A percentile compares a stretch with the other conserved stretches of the same genome.
These are phyloP conservation scores for Platanus orientalis DNA, from an alignment of 164 flowering plant species.

Conservation along the genomic window DNA sequence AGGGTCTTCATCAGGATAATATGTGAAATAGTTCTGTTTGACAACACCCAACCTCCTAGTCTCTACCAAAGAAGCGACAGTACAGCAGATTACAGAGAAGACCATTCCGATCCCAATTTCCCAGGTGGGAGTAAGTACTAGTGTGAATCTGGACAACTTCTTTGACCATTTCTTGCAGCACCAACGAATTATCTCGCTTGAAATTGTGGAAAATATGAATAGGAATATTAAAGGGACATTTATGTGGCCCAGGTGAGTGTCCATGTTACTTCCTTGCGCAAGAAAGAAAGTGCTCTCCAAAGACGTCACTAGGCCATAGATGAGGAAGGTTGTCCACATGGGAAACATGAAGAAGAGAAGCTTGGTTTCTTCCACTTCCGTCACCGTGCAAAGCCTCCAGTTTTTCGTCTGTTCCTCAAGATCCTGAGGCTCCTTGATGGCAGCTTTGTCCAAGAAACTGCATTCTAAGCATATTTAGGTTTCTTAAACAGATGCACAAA, in stretches of 20 bases:
- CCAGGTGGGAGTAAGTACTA: constrained; percentile 9
- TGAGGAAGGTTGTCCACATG: constrained; percentile 25
- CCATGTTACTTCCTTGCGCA: constrained; percentile 21
- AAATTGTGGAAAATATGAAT: constrained; percentile 6
- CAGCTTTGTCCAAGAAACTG: constrained; percentile 29
- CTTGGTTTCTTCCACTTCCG: constrained; percentile 25
- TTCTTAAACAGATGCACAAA: neutral
- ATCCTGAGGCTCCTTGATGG: constrained; percentile 9
- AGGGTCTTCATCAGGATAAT: constrained; percentile 7
- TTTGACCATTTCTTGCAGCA: constrained; percentile 4
- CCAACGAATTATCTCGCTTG: constrained; percentile 12
- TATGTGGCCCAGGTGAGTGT: neutral
- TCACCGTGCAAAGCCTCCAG: constrained; percentile 25
- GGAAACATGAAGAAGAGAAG: constrained; percentile 23
- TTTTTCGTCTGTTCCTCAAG: constrained; percentile 4
- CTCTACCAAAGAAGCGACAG: constrained; percentile 19
- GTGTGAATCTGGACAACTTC: neutral
- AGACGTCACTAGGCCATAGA: constrained; percentile 18
- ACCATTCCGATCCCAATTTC: constrained; percentile 22
- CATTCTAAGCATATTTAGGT: constrained; percentile 1
- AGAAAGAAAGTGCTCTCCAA: constrained; percentile 23
- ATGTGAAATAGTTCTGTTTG: neutral
- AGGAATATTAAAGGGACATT: constrained; percentile 15
- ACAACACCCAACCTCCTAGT: constrained; percentile 5
- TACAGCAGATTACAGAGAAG: constrained; percentile 21